Base-by-base conservation (phyloP, 2,329 filamentous ascomycete species). In the Neopestalotiopsis sp. region DNA sequence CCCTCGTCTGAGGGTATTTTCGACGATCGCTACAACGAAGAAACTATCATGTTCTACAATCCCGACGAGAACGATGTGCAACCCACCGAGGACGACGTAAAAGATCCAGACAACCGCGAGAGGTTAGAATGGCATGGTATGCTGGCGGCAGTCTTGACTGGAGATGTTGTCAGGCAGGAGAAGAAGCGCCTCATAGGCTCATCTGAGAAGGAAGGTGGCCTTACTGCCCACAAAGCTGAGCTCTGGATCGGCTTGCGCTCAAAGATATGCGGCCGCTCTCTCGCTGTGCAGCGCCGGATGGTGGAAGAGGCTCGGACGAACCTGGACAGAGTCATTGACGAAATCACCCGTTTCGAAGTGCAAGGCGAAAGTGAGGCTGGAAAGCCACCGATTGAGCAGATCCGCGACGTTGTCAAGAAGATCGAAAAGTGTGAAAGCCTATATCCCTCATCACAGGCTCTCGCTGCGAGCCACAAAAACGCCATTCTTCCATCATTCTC, bases 111-210 rank as follows among this genome's bases (percentile, higher is more conserved):
- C 71, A 98, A 95, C 77, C 88, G 95, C 70, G 96, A 98, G 80
- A 88, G 95, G 59, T 85, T 99, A 30, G 96, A 99, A 81, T 99
- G 96, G 96, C 95, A 99, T 81, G 94, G 94, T 3, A 99, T 99
- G 96, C 84, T 99, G 68, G 94, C 95, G 69, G 97, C 95, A 14
- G 96, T 99, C 4, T 84, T 99, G 73, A 98, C 95, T 1, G 96
- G 96, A 72, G 96, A 99, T 79, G 96, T 99, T 9, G 95, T 99
- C 69, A 94, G 94, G 75, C 96, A 99, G 80, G 96, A 99, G 83
- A 99, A 99, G 86, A 97, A 97, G 80, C 90, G 96, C 59, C 81
- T 99, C 76, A 96, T 97, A 73, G 95, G 94, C 60, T 91, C 93
- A 4, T 85, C 86, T 13, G 89, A 91, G 66, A 85, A 86, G 73